Conservation (phyloP, 257 asterid genomes). For the Forsythia viridissima region DNA sequence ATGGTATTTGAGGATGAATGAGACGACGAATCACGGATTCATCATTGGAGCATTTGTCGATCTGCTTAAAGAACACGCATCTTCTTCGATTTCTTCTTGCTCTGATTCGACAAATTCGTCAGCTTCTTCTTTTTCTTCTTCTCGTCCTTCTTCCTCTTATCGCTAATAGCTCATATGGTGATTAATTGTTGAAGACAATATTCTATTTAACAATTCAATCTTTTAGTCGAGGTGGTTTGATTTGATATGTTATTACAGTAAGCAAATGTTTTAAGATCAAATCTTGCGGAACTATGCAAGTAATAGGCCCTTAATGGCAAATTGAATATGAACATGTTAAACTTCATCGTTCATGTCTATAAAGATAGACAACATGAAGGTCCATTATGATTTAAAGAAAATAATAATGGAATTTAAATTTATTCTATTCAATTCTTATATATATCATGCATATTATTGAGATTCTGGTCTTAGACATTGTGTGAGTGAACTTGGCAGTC, state of each 20-base stretch:
- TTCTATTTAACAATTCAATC: neutral
- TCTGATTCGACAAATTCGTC: conserved; percentile 39
- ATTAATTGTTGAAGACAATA: neutral
- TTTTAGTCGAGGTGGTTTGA: neutral
- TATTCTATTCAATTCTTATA: too few relatives aligned
- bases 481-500: too few relatives aligned
- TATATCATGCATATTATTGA: too few relatives aligned
- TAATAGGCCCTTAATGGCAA: neutral
- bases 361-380: too few relatives aligned
- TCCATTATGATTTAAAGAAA: too few relatives aligned
- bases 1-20: conserved; percentile 85
- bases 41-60: conserved; percentile 82
- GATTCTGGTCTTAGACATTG: too few relatives aligned
- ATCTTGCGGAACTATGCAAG: neutral
- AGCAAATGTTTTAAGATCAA: neutral
- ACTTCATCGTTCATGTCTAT: too few relatives aligned
- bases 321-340: neutral
- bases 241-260: neutral
- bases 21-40: conserved; percentile 58
- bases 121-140: conserved; percentile 57
- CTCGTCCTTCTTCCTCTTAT: conserved; percentile 31
- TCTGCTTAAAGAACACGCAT: conserved; percentile 47
- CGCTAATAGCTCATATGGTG: neutral
- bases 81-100: conserved; percentile 25
- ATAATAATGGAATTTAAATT: too few relatives aligned